Percentiles rank a stretch among this genome's conserved stretches.
Conservation (phyloP, 441 rosid genomes). For the Pelargonium australe region DNA sequence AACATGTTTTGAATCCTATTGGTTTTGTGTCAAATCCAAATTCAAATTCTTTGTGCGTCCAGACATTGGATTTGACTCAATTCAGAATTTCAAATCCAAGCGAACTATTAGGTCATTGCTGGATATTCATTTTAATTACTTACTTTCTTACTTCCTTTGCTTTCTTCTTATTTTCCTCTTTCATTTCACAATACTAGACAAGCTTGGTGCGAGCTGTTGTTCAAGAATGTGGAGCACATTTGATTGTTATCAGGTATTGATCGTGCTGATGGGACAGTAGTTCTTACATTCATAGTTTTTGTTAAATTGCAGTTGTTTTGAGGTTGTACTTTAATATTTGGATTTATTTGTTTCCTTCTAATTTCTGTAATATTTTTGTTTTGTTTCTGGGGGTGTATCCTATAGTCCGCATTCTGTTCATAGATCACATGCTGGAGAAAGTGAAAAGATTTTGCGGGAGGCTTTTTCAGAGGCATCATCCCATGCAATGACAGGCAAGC, state of each 20-base stretch:
- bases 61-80: no score
- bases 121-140: neutral
- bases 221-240: conserved; percentile 65
- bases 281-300: neutral
- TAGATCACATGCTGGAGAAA: conserved; percentile 83
- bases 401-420: conserved; percentile 79
- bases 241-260: conserved; percentile 67
- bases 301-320: neutral
- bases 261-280: neutral
- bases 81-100: neutral
- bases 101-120: neutral
- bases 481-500: conserved; percentile 52
- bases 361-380: neutral
- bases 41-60: no score
- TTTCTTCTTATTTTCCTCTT: conserved; percentile 2
- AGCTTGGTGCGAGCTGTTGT: conserved; percentile 93
- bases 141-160: neutral
- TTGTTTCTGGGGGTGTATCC: conserved; percentile 13
- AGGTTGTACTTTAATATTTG: conserved; percentile 3
- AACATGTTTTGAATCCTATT: no score
- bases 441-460: conserved; percentile 73
- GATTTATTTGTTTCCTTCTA: neutral
- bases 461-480: conserved; percentile 72
- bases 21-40: no score
- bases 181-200: conserved; percentile 43